Conservation (phyloP, 225 moss, liverwort and hornwort genomes). For the Bryum argenteum region DNA sequence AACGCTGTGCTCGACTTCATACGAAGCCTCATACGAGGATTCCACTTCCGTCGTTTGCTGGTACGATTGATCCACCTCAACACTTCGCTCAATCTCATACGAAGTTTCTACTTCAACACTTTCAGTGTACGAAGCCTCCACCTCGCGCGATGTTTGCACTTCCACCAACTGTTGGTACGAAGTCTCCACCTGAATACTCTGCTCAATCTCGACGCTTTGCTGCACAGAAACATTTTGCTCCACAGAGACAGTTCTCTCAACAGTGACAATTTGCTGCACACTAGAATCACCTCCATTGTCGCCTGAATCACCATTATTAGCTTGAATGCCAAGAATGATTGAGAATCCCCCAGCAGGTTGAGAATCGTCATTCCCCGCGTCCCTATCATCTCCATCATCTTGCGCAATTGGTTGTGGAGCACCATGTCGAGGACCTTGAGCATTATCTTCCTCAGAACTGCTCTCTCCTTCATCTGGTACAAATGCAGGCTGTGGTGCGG, state of each 20-base stretch:
- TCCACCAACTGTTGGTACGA: constrained; percentile 10
- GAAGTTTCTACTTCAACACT: constrained; percentile 4
- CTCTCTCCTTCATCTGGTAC: constrained; percentile 4
- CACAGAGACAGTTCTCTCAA: constrained; percentile 22
- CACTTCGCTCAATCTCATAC: neutral
- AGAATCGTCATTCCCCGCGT: constrained; percentile 1
- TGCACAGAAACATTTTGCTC: constrained; percentile 27
- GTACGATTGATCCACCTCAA: constrained; percentile 12
- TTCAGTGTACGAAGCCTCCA: constrained; percentile 12
- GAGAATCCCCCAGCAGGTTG: constrained; percentile 17
- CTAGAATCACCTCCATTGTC: neutral
- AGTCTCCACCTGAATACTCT: constrained; percentile 14
- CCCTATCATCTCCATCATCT: neutral
- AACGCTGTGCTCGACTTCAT: neutral
- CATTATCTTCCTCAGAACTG: constrained; percentile 19
- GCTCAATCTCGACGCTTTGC: constrained; percentile 24
- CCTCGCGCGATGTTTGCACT: constrained; percentile 20
- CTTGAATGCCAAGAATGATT: constrained; percentile 19
- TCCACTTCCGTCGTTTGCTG: constrained; percentile 6
- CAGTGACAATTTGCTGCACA: constrained; percentile 18
- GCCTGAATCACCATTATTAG: constrained; percentile 1
- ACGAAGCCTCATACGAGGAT: constrained; percentile 5
- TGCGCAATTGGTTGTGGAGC: constrained; percentile 3
- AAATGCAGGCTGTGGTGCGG: too few relatives aligned
- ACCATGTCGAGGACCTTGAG: constrained; percentile 1